Percentiles rank a stretch among this genome's conserved stretches.
Evolutionary conservation across 805 yeast species (phyloP).

Genomic region (Lipomyces orientalis): DNA sequence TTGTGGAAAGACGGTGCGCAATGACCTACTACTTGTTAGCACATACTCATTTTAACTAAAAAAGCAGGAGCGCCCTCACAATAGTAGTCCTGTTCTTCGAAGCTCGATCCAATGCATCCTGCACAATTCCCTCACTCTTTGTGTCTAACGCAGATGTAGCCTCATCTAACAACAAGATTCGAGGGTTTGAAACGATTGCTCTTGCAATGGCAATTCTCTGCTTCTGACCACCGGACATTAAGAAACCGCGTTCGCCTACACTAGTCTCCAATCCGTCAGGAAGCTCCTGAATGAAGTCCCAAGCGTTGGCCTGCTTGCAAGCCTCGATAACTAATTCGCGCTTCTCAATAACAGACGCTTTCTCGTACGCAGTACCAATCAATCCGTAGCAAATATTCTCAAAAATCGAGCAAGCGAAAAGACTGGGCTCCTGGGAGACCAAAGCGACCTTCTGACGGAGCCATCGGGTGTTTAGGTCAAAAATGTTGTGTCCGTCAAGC

Average conservation of each 20-base stretch:
- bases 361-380: constrained; percentile 42
- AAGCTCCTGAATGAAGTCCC: constrained; percentile 55
- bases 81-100: constrained; percentile 58
- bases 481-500: constrained; percentile 57
- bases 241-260: constrained; percentile 63
- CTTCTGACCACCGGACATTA: constrained; percentile 70
- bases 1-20: constrained; percentile 89
- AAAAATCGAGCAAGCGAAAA: constrained; percentile 79
- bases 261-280: constrained; percentile 59
- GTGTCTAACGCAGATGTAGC: constrained; percentile 75
- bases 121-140: constrained; percentile 64
- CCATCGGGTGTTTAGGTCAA: constrained; percentile 56
- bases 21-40: constrained; percentile 56
- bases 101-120: constrained; percentile 54
- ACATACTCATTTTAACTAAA: not conserved
- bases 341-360: constrained; percentile 49
- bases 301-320: constrained; percentile 59
- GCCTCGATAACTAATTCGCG: constrained; percentile 51
- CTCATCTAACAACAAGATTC: constrained; percentile 63
- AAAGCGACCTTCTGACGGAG: constrained; percentile 61
- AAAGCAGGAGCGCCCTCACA: constrained; percentile 40
- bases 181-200: constrained; percentile 61
- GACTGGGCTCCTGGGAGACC: constrained; percentile 61
- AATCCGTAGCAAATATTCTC: constrained; percentile 85
- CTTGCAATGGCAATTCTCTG: constrained; percentile 70